Base-by-base conservation (phyloP, 2,329 filamentous ascomycete genomes). In the Fusarium sp. region DNA sequence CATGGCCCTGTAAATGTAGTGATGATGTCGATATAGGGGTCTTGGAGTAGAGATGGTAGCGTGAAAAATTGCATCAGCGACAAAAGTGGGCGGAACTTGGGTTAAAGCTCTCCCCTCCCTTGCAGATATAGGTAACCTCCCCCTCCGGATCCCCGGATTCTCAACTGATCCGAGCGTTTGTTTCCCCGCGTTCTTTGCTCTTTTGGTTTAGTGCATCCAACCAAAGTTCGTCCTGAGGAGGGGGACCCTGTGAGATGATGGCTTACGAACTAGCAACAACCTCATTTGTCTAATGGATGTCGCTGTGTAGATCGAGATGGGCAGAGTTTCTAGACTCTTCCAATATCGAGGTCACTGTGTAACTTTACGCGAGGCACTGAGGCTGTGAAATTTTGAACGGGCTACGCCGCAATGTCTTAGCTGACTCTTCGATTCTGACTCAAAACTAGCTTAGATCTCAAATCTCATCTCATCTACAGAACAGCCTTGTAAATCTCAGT, bases 401-500 rank as follows among this genome's bases (percentile, higher is more conserved):
- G 24, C 18, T 28, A 38, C 6, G 51, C 35, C 32, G 51, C 32
- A 54, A 28, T 22, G 22, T 35, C 48, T 38, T 7, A 3, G 44
- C 44, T 28, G 20, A 54, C 51, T 38, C 51, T 38, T 13, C 18
- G 10, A 28, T 22, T 54, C 51, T 54, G 51, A 54, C 51, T 54
- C 51, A 20, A 9, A 10, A 47, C 24, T 47, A 47, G 24, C 44
- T 5, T 20, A 26, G 44, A 28, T 47, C 44, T 47, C 44, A 28
- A 45, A 38, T 54, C 35, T 28, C 51, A 28, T 54, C 35, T 53
- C 32, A 38, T 41, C 28, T 66, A 72, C 36, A 63, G 20, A 30
- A 77, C 61, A n/a, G 72, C 71, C 57, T 75, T 75, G 53, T 86
- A 85, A 39, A 84, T 80, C 60, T 80, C 80, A 6, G 78, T 65